Evolutionary conservation across 768 basidiomycete genomes (phyloP).

Genomic region (Holtermanniella nyarrowii): DNA sequence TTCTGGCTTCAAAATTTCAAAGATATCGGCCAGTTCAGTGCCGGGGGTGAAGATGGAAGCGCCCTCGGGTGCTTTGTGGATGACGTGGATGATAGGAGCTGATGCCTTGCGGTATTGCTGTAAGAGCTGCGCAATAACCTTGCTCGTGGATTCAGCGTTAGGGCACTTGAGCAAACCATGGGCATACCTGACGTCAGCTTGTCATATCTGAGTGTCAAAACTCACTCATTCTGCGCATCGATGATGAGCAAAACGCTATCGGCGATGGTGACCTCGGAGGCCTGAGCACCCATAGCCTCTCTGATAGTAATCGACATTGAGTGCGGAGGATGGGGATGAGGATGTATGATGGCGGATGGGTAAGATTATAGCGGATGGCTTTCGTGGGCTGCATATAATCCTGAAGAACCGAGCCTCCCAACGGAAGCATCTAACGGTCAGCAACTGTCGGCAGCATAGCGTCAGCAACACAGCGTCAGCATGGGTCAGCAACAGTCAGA

Average conservation of each 20-base stretch:
- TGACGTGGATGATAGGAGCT: constrained; percentile 14
- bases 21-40: constrained; percentile 1
- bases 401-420: too few relatives aligned
- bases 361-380: too few relatives aligned
- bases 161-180: constrained; percentile 5
- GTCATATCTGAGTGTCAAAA: neutral
- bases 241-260: constrained; percentile 14
- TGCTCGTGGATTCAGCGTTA: constrained; percentile 5
- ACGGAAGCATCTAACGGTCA: too few relatives aligned
- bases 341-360: too few relatives aligned
- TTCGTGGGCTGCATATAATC: too few relatives aligned
- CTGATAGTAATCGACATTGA: too few relatives aligned
- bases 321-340: too few relatives aligned
- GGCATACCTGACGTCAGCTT: constrained; percentile 7
- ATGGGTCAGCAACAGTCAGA: too few relatives aligned
- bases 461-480: too few relatives aligned
- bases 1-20: constrained; percentile 5
- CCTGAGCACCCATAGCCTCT: constrained; percentile 3
- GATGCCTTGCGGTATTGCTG: constrained; percentile 1
- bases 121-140: constrained; percentile 1
- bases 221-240: constrained; percentile 17
- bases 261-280: constrained; percentile 2
- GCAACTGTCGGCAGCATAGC: too few relatives aligned
- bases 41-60: constrained; percentile 10
- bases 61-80: constrained; percentile 7